Conservation (phyloP, 345 rosid genomes). For the Eucalyptus virginea region DNA sequence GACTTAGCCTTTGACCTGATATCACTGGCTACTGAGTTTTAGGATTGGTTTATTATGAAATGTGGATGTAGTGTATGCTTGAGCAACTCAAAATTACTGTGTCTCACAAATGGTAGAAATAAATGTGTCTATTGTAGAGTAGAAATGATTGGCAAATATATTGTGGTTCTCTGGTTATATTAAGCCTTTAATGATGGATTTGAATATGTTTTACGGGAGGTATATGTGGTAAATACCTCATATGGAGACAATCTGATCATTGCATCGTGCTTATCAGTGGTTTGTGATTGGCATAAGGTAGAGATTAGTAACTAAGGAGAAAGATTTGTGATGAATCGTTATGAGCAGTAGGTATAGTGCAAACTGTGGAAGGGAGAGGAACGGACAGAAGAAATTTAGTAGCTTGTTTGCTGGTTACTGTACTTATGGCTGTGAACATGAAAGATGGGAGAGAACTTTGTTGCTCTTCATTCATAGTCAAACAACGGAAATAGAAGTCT, state of each 20-base stretch:
- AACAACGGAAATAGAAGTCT: neutral
- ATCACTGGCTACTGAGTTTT: neutral
- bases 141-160: neutral
- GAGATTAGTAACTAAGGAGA: neutral
- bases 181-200: neutral
- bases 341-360: neutral
- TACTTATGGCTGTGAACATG: neutral
- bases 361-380: neutral
- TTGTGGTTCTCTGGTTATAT: neutral
- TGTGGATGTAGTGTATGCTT: neutral
- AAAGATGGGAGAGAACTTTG: neutral
- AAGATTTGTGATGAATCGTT: neutral
- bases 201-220: neutral
- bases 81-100: neutral
- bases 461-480: neutral
- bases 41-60: neutral
- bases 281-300: neutral
- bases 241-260: neutral
- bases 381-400: neutral
- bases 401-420: neutral
- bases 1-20: neutral
- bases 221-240: neutral
- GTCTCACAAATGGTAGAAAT: neutral
- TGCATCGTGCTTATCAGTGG: neutral
- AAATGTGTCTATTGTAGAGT: neutral